Evolutionary conservation across 148 eudicot species (phyloP).

Genomic region (Gaultheria prostrata): DNA sequence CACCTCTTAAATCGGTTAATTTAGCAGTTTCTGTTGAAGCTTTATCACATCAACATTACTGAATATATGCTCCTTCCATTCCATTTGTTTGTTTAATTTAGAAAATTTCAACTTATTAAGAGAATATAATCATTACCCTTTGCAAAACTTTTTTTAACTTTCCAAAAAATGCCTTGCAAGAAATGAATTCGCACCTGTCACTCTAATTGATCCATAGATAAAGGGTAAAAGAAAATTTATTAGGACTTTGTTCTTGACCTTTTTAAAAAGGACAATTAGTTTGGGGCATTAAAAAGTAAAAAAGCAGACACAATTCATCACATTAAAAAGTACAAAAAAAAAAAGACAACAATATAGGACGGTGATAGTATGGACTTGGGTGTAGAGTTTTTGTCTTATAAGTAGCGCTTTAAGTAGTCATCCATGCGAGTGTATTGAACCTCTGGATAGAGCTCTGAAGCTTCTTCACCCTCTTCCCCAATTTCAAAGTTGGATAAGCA

Average conservation of each 20-base stretch:
- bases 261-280: not conserved
- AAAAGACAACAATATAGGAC: not conserved
- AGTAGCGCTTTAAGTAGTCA: slow-evolving; percentile 34
- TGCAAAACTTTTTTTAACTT: not conserved
- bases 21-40: not conserved
- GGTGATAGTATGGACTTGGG: not conserved
- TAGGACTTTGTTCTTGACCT: not conserved
- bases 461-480: slow-evolving; percentile 44
- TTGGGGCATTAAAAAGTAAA: not conserved
- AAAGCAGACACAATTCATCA: not conserved
- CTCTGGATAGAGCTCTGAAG: slow-evolving; percentile 46
- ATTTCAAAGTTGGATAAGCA: slow-evolving; percentile 45
- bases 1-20: not conserved
- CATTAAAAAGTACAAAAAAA: not conserved
- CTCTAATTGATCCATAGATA: not conserved
- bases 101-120: not conserved
- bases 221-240: not conserved
- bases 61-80: not conserved
- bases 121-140: not conserved
- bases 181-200: not conserved
- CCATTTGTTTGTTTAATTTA: no score
- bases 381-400: slow-evolving; percentile 1
- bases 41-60: not conserved
- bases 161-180: not conserved
- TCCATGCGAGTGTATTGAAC: slow-evolving; percentile 42